A percentile compares a stretch with the other conserved stretches of the same genome.
Conservation (phyloP, 1,284 basidiomycete species). For the Anthracocystis walkeri region DNA sequence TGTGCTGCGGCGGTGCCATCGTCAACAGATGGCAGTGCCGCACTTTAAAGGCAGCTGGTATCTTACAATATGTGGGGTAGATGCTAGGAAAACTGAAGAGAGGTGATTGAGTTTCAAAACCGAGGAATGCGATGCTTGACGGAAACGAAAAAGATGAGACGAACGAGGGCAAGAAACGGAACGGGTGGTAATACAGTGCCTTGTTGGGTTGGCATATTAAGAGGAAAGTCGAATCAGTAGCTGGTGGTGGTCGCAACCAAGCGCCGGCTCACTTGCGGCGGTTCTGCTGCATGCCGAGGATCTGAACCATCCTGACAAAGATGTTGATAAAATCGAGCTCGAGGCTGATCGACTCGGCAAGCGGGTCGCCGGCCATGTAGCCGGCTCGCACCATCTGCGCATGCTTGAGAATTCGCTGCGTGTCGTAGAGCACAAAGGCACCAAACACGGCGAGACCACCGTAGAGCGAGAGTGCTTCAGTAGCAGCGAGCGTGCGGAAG, state of each 20-base stretch:
- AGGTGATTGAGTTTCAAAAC: slow-evolving; percentile 12
- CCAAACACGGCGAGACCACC: slow-evolving; percentile 88
- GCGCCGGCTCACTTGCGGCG: slow-evolving; percentile 53
- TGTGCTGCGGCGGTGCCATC: background rate
- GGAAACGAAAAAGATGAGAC: slow-evolving; percentile 3
- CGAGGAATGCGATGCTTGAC: slow-evolving; percentile 30
- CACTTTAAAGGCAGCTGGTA: slow-evolving; percentile 19
- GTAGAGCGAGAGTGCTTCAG: slow-evolving; percentile 81
- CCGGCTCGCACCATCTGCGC: slow-evolving; percentile 81
- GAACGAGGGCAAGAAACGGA: slow-evolving; percentile 1
- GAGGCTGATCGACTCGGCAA: slow-evolving; percentile 80
- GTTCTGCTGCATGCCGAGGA: slow-evolving; percentile 75
- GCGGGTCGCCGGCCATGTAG: slow-evolving; percentile 77
- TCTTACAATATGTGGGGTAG: slow-evolving; percentile 29
- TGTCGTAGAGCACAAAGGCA: slow-evolving; percentile 87
- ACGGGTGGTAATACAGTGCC: slow-evolving; percentile 33
- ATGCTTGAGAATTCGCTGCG: slow-evolving; percentile 83
- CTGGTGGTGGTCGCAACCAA: background rate
- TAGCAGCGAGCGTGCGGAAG: slow-evolving; percentile 79
- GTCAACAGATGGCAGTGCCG: background rate
- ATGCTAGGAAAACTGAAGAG: slow-evolving; percentile 10
- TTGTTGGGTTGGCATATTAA: slow-evolving; percentile 2
- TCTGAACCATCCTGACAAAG: slow-evolving; percentile 81
- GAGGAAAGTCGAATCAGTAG: background rate
- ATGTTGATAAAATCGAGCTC: slow-evolving; percentile 85